Base-by-base conservation (phyloP, 2,329 filamentous ascomycete species). In the Fusarium aywerte region DNA sequence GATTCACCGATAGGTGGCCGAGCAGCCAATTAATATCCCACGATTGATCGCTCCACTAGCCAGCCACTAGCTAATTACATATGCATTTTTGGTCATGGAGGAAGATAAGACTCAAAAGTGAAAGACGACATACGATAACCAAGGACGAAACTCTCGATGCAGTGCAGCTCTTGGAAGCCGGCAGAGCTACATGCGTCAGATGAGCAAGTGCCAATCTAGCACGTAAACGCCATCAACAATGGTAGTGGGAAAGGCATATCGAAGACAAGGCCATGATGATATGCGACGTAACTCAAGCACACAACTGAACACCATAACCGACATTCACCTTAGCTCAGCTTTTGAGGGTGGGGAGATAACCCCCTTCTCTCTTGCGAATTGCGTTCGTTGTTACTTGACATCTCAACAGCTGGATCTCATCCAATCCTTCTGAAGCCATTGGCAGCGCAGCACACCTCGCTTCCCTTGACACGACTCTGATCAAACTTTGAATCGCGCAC, bases 381-480 rank as follows among this genome's bases (percentile, higher is more conserved):
- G 40, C 45, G 40, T 60, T 51, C 43, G 40, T 55, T 38, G 27
- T 51, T 36, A 42, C 20, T 53, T 47, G 63, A 58, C 48, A 51
- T 36, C n/a, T 40, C 25, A 32, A 32, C 20, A 44, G 6, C 25
- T n/a, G 33, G 20, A 45, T 57, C 36, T 40, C 33, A 33, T 35
- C 65, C 55, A 60, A 55, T 53, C 43, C 27, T 21, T 23, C 27
- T 38, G 36, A 52, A 67, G 54, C 47, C 47, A 44, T 43, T 40
- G 38, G 38, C 39, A 61, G 33, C 21, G 35, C 42, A 52, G 39
- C 58, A 59, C 63, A 66, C 58, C 39, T 52, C 49, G 38, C 25
- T 29, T 58, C 44, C 45, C 49, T 45, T 51, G 56, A 58, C 65
- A 67, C 63, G 65, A 69, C 65, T 68, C 65, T 69, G 27, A 50